Evolutionary conservation across 192 early-diverging fungal genomes (phyloP), one percentile per base, ranked within the genome.

Genomic region (Blastocladiella britannica): DNA sequence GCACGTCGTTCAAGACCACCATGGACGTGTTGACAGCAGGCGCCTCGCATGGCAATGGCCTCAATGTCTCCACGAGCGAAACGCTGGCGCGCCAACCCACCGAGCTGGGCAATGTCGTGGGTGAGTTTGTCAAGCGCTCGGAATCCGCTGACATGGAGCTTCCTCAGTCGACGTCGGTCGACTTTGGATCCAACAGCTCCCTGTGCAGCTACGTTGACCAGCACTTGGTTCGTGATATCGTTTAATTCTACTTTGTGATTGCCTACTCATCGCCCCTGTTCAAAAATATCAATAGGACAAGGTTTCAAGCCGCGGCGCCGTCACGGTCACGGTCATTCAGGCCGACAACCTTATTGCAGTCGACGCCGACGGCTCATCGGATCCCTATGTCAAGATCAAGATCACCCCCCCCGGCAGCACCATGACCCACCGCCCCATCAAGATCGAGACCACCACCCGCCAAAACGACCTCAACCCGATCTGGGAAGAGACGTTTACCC

Each of bases 311-410:
- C 77, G 75, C 68, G 86, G 86, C 53, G 75, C 66, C 54, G 59
- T 88, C 56, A 70, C 70, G 0, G 70, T 88, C 52, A 77, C 71
- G 9, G 63, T 81, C 24, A 47, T 79, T 1, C 70, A 73, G 5
- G 84, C 76, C 0, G 64, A 59, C 12, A 70, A 82, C 52, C 60
- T 88, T 57, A 72, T 72, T 7, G 82, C 83, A 28, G 84, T 75
- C 8, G 86, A 88, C 67, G 74, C 79, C 26, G 72, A 74, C 15
- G 86, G 86, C 22, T 70, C 75, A 0, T 82, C 78, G 53, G 85
- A 88, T 55, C 86, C 86, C 4, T 88, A 78, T 54, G 64, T 84
- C 2, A 71, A 78, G 47, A 77, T 85, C 58, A 77, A 72, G 37
- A 20, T 9, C 37, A 20, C n/a, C 15, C 37, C 37, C 15, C 37